Conservation (phyloP, 805 yeast genomes). For the Ogataea thermomethanolica region DNA sequence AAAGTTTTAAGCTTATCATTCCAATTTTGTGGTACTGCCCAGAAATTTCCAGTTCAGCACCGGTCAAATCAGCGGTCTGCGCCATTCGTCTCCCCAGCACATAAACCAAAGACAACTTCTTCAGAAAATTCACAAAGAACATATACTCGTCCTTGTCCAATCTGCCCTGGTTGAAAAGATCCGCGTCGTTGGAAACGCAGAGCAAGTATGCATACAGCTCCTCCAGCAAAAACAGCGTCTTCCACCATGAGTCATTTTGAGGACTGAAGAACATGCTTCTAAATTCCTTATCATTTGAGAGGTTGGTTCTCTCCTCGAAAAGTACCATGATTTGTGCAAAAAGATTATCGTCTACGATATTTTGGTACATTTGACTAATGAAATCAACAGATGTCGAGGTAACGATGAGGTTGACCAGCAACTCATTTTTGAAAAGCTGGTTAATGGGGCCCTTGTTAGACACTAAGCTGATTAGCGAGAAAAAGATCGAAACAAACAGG, state of each 20-base stretch:
- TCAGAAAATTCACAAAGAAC: constrained; percentile 45
- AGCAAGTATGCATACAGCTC: constrained; percentile 67
- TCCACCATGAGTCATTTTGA: constrained; percentile 28
- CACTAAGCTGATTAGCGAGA: constrained; percentile 20
- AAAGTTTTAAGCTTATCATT: constrained; percentile 44
- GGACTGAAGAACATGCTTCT: constrained; percentile 17
- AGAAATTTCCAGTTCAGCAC: constrained; percentile 9
- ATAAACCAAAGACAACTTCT: constrained; percentile 43
- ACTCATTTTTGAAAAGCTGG: constrained; percentile 16
- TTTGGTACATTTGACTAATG: constrained; percentile 19
- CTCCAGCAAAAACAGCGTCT: constrained; percentile 47
- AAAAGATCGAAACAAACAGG: constrained; percentile 17
- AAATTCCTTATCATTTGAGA: constrained; percentile 12
- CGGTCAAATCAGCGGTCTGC: constrained; percentile 6
- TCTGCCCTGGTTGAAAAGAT: constrained; percentile 44
- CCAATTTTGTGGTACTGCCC: constrained; percentile 16
- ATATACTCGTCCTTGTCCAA: constrained; percentile 38
- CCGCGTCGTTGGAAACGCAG: constrained; percentile 63
- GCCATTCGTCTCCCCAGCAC: constrained; percentile 24
- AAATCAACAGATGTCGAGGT: constrained; percentile 21
- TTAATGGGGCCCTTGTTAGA: constrained; percentile 16
- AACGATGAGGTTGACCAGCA: constrained; percentile 25
- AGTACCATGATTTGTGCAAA: constrained; percentile 18
- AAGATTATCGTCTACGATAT: constrained; percentile 19
- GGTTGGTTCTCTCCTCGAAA: constrained; percentile 16